phyloP scores from a whole-genome alignment of 331 rosid genomes.

The Erythrophleum ivorense region DNA sequence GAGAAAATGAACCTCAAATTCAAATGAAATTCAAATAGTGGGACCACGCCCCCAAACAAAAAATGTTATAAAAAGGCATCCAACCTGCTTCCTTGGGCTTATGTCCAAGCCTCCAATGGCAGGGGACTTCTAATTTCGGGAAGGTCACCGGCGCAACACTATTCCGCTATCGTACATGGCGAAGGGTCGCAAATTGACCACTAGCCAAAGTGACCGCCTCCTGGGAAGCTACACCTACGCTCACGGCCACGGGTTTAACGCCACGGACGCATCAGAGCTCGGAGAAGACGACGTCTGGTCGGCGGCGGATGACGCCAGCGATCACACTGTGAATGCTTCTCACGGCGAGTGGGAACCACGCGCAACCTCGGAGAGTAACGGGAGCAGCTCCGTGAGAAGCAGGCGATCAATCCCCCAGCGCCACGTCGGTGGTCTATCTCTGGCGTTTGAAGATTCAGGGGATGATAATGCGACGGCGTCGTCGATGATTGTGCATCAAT shows the following conservation, averaged over 20 bases:
- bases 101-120: slow-evolving; percentile 31
- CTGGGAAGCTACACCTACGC: slow-evolving; percentile 65
- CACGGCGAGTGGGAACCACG: slow-evolving; percentile 49
- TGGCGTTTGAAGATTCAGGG: slow-evolving; percentile 62
- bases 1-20: slow-evolving; percentile 72
- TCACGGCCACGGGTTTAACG: slow-evolving; percentile 42
- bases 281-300: slow-evolving; percentile 91
- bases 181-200: slow-evolving; percentile 78
- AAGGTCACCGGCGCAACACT: not conserved
- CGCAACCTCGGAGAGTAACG: slow-evolving; percentile 22
- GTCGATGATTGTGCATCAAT: slow-evolving; percentile 74
- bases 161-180: slow-evolving; percentile 65
- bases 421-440: slow-evolving; percentile 68
- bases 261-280: slow-evolving; percentile 61
- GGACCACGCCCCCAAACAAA: not conserved
- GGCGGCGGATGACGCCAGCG: slow-evolving; percentile 42
- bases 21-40: slow-evolving; percentile 68
- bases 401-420: slow-evolving; percentile 41
- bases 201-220: slow-evolving; percentile 68
- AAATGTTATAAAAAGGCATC: slow-evolving; percentile 58
- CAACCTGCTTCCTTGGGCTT: slow-evolving; percentile 14
- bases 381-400: slow-evolving; percentile 1
- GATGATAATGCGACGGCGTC: slow-evolving; percentile 45
- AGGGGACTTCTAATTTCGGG: slow-evolving; percentile 30
- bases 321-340: slow-evolving; percentile 12